Conservation (phyloP, 169 alveolate genomes). For the Cyclospora cayetanensis region DNA sequence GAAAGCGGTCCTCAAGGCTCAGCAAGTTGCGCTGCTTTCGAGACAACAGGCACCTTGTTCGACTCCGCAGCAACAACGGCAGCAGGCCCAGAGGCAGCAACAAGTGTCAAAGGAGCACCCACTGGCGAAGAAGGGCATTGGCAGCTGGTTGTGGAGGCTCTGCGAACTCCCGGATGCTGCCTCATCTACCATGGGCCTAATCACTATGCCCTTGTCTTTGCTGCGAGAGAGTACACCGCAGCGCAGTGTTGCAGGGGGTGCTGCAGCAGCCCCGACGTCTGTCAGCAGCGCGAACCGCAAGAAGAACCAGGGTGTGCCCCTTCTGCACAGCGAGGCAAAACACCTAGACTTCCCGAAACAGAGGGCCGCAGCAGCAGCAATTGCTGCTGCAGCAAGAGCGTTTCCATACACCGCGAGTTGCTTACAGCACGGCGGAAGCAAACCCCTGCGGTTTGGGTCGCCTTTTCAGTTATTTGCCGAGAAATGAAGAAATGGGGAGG, state of each 20-base stretch:
- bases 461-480: neutral
- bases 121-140: neutral
- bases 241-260: neutral
- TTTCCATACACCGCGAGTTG: neutral
- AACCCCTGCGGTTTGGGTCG: neutral
- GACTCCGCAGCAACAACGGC: neutral
- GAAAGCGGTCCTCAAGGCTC: no score
- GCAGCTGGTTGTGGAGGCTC: neutral
- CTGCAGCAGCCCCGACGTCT: neutral
- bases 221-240: neutral
- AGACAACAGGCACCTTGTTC: no score
- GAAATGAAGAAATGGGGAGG: neutral
- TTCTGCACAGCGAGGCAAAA: no score
- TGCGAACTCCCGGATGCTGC: neutral
- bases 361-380: conserved; percentile 35
- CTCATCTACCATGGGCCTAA: conserved; percentile 21
- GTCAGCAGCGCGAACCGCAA: neutral
- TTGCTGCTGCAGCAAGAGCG: neutral
- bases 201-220: conserved; percentile 25
- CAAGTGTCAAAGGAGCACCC: no score
- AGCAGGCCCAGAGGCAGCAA: conserved; percentile 10
- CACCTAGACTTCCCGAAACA: no score
- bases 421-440: conserved; percentile 11
- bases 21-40: no score
- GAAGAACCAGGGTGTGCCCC: no score